Evolutionary conservation across 192 early-diverging fungal genomes (phyloP).

Genomic region (Phycomyces blakesleeanus): DNA sequence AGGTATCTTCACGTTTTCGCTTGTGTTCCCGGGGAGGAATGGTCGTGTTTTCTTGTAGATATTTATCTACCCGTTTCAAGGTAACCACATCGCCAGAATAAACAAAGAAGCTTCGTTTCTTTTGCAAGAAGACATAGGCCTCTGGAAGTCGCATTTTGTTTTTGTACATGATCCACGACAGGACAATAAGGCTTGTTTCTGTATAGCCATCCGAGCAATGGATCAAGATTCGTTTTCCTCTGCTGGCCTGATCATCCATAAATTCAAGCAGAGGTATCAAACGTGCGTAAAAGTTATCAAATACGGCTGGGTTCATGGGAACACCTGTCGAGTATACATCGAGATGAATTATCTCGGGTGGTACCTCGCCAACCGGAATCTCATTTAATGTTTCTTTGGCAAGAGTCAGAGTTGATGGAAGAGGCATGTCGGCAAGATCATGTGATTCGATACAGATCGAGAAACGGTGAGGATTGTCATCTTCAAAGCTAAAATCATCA

Average conservation of each 20-base stretch:
- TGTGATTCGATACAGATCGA: constrained; percentile 48
- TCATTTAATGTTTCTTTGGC: constrained; percentile 33
- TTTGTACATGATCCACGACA: constrained; percentile 49
- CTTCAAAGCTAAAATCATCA: neutral
- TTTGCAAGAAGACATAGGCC: constrained; percentile 51
- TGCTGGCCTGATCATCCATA: constrained; percentile 28
- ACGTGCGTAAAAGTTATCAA: constrained; percentile 23
- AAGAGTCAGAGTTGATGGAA: constrained; percentile 27
- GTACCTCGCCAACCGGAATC: constrained; percentile 10
- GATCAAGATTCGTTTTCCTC: constrained; percentile 40
- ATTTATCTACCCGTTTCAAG: constrained; percentile 41
- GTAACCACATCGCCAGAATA: constrained; percentile 45
- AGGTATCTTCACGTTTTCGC: constrained; percentile 14
- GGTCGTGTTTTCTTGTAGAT: neutral
- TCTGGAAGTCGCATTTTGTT: constrained; percentile 42
- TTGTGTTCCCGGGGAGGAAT: constrained; percentile 6
- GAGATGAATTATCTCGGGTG: constrained; percentile 31
- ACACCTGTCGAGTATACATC: constrained; percentile 34
- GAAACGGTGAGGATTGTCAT: constrained; percentile 32
- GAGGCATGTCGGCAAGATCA: constrained; percentile 43
- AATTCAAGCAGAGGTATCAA: constrained; percentile 30
- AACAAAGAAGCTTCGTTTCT: constrained; percentile 56
- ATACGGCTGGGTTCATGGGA: constrained; percentile 8
- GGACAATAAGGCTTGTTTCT: constrained; percentile 44
- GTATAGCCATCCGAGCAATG: constrained; percentile 59